Conservation (phyloP, 1,139 yeast genomes). For the Yamadazyma atlantica region DNA sequence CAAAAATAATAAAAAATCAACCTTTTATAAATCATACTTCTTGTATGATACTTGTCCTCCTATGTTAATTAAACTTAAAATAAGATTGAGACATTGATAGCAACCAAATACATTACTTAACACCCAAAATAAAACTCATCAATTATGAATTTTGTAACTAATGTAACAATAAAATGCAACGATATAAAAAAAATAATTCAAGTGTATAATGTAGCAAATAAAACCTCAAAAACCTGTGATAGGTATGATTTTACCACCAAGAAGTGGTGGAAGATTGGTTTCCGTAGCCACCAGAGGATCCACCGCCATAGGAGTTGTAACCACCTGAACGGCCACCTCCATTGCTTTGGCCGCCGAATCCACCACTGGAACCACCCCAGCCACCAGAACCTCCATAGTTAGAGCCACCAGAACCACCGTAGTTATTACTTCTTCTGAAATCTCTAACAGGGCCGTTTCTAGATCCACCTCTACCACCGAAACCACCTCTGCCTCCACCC, state of each 20-base stretch:
- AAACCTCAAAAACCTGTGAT: slow-evolving; percentile 45
- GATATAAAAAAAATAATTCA: slow-evolving; percentile 1
- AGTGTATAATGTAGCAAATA: neutral
- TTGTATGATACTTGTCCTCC: neutral
- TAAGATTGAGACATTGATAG: slow-evolving; percentile 5
- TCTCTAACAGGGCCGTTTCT: slow-evolving; percentile 53
- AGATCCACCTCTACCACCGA: slow-evolving; percentile 41
- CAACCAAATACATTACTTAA: slow-evolving; percentile 6
- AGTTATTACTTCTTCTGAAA: slow-evolving; percentile 51
- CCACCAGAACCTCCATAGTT: slow-evolving; percentile 25
- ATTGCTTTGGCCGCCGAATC: neutral
- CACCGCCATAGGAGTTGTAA: slow-evolving; percentile 5
- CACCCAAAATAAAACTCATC: neutral
- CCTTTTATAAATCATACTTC: neutral
- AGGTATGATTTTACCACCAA: slow-evolving; percentile 44
- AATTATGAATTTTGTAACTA: slow-evolving; percentile 1
- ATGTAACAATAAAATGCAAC: slow-evolving; percentile 1
- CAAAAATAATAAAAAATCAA: slow-evolving; percentile 18
- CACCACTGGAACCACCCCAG: slow-evolving; percentile 13
- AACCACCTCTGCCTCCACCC: slow-evolving; percentile 36
- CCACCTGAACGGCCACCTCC: slow-evolving; percentile 13
- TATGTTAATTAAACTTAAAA: neutral
- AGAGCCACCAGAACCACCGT: slow-evolving; percentile 27
- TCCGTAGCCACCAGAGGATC: slow-evolving; percentile 26
- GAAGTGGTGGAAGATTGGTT: slow-evolving; percentile 34